Conservation (phyloP, 805 yeast species). For the Wickerhamomyces xylosicus region DNA sequence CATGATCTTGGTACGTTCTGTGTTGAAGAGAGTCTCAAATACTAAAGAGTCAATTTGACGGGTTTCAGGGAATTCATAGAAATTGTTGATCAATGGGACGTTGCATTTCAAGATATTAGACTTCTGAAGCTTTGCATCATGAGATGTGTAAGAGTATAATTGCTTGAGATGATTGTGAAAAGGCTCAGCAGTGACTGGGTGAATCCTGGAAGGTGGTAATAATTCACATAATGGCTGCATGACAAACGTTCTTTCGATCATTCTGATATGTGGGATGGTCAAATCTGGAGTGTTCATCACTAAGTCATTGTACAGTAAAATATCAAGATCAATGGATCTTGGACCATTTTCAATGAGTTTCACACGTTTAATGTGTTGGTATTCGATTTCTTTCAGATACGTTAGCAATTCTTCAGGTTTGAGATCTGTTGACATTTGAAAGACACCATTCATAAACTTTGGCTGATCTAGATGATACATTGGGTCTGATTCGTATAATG, state of each 20-base stretch:
- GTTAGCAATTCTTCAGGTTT: slow-evolving; percentile 55
- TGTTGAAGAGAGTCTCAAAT: slow-evolving; percentile 35
- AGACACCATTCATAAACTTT: slow-evolving; percentile 76
- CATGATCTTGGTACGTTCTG: slow-evolving; percentile 62
- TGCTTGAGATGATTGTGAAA: slow-evolving; percentile 55
- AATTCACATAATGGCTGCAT: slow-evolving; percentile 82
- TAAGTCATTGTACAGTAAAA: slow-evolving; percentile 47
- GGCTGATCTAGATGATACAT: slow-evolving; percentile 82
- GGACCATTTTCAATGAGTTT: slow-evolving; percentile 89
- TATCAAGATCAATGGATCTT: slow-evolving; percentile 82
- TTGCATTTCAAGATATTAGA: slow-evolving; percentile 39
- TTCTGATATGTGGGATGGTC: slow-evolving; percentile 75
- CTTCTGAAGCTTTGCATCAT: slow-evolving; percentile 31
- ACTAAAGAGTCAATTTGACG: slow-evolving; percentile 22
- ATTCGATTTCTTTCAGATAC: slow-evolving; percentile 68
- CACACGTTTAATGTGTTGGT: slow-evolving; percentile 54
- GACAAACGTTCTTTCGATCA: slow-evolving; percentile 88
- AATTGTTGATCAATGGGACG: slow-evolving; percentile 32
- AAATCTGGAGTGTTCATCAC: slow-evolving; percentile 48
- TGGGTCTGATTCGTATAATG: slow-evolving; percentile 81
- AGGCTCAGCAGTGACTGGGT: slow-evolving; percentile 85
- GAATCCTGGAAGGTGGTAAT: slow-evolving; percentile 50
- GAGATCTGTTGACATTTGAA: slow-evolving; percentile 50
- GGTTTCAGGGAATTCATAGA: slow-evolving; percentile 8
- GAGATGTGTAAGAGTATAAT: slow-evolving; percentile 25